phyloP scores from a whole-genome alignment of 1,139 yeast genomes.

The Zhuliangozyma blackwelliae region DNA sequence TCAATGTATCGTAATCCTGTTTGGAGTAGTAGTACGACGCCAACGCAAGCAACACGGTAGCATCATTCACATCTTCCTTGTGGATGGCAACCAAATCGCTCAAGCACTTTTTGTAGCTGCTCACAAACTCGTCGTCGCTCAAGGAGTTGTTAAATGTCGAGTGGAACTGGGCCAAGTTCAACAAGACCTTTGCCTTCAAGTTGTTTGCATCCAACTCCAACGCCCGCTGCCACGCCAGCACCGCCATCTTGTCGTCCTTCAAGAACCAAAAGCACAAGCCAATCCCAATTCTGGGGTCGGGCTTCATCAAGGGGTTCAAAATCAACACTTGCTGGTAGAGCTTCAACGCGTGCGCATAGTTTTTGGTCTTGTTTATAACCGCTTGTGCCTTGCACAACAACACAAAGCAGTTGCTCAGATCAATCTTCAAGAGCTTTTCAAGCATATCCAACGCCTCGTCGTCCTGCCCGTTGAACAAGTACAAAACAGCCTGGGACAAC shows the following conservation, averaged over 20 bases:
- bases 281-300: conserved; percentile 93
- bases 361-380: conserved; percentile 60
- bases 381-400: conserved; percentile 83
- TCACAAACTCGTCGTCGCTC: conserved; percentile 56
- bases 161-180: conserved; percentile 68
- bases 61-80: conserved; percentile 24
- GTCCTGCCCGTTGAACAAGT: conserved; percentile 44
- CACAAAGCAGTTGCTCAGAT: conserved; percentile 66
- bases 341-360: conserved; percentile 70
- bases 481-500: conserved; percentile 57
- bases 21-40: conserved; percentile 58
- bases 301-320: conserved; percentile 70
- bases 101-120: conserved; percentile 47
- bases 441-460: conserved; percentile 66
- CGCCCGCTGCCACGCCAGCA: conserved; percentile 77
- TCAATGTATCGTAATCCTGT: conserved; percentile 53
- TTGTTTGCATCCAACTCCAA: conserved; percentile 61
- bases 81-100: conserved; percentile 24
- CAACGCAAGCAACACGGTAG: conserved; percentile 41
- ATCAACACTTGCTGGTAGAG: conserved; percentile 78
- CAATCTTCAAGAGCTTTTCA: conserved; percentile 49
- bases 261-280: conserved; percentile 93
- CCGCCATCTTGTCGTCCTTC: conserved; percentile 73
- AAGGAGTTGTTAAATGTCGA: conserved; percentile 53
- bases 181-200: conserved; percentile 59